Evolutionary conservation across 164 flowering plant species (phyloP).

Genomic region (Vitis rupestris): DNA sequence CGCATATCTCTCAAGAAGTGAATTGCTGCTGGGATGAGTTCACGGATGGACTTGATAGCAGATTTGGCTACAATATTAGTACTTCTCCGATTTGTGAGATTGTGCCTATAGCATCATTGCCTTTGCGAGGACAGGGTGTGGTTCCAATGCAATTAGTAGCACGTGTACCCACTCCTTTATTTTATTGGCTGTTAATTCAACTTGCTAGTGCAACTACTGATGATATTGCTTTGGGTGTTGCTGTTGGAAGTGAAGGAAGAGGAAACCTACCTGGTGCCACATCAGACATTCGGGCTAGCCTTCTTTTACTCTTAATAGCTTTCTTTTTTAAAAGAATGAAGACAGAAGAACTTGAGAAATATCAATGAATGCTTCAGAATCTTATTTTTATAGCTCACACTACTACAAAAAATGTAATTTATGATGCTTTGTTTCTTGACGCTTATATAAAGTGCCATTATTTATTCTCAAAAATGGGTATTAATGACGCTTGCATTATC

Average conservation of each 20-base stretch:
- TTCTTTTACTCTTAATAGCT: slow-evolving; percentile 68
- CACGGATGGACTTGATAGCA: slow-evolving; percentile 33
- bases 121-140: slow-evolving; percentile 78
- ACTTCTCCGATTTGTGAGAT: slow-evolving; percentile 41
- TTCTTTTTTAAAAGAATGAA: slow-evolving; percentile 78
- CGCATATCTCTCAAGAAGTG: too few species aligned
- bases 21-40: slow-evolving; percentile 6
- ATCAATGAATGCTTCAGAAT: slow-evolving; percentile 83
- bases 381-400: slow-evolving; percentile 85
- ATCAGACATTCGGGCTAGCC: slow-evolving; percentile 91
- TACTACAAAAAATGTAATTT: too few species aligned
- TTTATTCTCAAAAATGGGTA: too few species aligned
- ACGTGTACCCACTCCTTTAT: slow-evolving; percentile 82
- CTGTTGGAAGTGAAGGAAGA: slow-evolving; percentile 98
- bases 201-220: slow-evolving; percentile 98
- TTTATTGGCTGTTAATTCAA: slow-evolving; percentile 35
- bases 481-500: too few species aligned
- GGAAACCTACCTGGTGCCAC: slow-evolving; percentile 90
- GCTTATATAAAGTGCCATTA: too few species aligned
- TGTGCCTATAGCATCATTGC: slow-evolving; percentile 86
- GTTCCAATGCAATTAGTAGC: slow-evolving; percentile 94
- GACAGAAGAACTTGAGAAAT: slow-evolving; percentile 91
- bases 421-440: too few species aligned
- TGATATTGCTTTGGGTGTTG: slow-evolving; percentile 88
- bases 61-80: slow-evolving; percentile 16